These are phyloP conservation scores for Plasmodium billcollinsi DNA, from an alignment of 169 alveolate species.

Conservation along the genomic window DNA sequence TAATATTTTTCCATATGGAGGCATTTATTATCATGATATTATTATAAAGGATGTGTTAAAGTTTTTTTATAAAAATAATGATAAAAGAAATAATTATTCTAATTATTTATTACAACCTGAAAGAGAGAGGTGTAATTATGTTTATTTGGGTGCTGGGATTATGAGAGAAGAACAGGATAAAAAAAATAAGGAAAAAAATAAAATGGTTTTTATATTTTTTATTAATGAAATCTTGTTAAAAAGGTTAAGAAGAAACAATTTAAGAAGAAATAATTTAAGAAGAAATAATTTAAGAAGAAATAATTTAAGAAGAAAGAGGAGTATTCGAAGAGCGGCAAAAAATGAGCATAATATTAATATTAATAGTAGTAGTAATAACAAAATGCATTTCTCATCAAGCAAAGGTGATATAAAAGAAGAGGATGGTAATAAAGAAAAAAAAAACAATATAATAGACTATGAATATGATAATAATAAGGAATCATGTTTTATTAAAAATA, in stretches of 20 bases:
- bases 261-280: neutral
- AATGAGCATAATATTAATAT: too few species aligned
- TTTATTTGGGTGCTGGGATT: slow-evolving; percentile 58
- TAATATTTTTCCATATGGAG: slow-evolving; percentile 68
- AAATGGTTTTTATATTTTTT: slow-evolving; percentile 73
- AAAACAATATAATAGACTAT: too few species aligned
- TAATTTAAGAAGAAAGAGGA: too few species aligned
- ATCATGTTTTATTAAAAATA: neutral
- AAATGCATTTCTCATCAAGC: too few species aligned
- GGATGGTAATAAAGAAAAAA: too few species aligned
- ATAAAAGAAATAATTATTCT: neutral
- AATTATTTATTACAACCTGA: neutral
- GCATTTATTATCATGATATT: slow-evolving; percentile 52
- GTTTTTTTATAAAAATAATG: slow-evolving; percentile 11
- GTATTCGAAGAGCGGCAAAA: neutral
- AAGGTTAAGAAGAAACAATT: neutral
- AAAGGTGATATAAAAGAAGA: too few species aligned
- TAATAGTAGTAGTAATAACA: too few species aligned
- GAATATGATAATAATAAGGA: too few species aligned
- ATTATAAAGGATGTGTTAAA: slow-evolving; percentile 52
- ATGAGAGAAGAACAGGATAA: slow-evolving; percentile 33
- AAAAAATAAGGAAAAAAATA: slow-evolving; percentile 49
- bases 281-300: neutral
- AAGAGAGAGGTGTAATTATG: neutral
- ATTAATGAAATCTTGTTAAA: slow-evolving; percentile 42